Conservation (phyloP, 1,139 yeast genomes). For the Pneumocystis canis region DNA sequence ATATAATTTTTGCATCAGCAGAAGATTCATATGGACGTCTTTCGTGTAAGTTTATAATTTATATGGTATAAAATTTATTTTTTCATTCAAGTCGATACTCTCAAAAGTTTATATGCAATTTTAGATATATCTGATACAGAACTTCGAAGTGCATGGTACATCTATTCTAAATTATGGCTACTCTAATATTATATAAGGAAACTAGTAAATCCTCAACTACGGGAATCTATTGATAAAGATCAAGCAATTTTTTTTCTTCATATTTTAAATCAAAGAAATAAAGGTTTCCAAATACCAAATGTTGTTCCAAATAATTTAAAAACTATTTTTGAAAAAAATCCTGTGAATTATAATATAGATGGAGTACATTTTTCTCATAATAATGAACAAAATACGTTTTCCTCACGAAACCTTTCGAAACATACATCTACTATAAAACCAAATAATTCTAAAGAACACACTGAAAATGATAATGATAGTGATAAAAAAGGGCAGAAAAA, state of each 20-base stretch:
- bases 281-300: conserved; percentile 76
- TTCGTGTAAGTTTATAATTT: conserved; percentile 26
- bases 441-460: not conserved
- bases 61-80: not conserved
- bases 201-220: conserved; percentile 75
- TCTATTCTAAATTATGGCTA: not conserved
- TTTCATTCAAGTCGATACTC: conserved; percentile 36
- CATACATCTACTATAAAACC: not conserved
- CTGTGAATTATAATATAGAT: conserved; percentile 41
- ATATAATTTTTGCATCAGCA: conserved; percentile 58
- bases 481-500: not conserved
- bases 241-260: conserved; percentile 82
- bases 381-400: not conserved
- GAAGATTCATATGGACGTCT: conserved; percentile 75
- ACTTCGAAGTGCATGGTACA: conserved; percentile 72
- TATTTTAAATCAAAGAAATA: conserved; percentile 76
- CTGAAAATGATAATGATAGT: not conserved
- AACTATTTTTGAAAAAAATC: conserved; percentile 79
- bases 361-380: conserved; percentile 29
- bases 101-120: conserved; percentile 53
- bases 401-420: not conserved
- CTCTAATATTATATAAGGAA: conserved; percentile 25
- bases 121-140: conserved; percentile 74
- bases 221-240: conserved; percentile 81
- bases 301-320: conserved; percentile 89